phyloP scores from a whole-genome alignment of 306 rosid species.

The Hippophae gyantsensis region DNA sequence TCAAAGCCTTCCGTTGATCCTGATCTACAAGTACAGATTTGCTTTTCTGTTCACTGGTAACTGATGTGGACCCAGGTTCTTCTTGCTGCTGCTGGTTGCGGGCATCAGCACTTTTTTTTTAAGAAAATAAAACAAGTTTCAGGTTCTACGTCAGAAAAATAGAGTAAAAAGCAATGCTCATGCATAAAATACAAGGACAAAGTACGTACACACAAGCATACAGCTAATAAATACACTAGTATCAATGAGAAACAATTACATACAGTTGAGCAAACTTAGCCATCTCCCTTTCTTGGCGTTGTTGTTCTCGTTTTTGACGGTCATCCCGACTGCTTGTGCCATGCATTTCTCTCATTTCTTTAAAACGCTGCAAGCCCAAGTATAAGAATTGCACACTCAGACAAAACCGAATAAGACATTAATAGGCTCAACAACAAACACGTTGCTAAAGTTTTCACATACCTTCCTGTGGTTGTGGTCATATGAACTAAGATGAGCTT shows the following conservation, averaged over 20 bases:
- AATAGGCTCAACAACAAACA: constrained; percentile 6
- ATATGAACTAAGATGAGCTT: constrained; percentile 87
- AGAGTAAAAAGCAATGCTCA: background rate
- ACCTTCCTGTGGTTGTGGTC: constrained; percentile 98
- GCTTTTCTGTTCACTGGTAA: constrained; percentile 44
- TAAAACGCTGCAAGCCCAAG: constrained; percentile 61
- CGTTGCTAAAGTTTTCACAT: constrained; percentile 7
- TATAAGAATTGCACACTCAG: constrained; percentile 9
- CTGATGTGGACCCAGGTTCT: constrained; percentile 41
- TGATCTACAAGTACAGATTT: constrained; percentile 67
- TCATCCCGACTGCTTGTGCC: constrained; percentile 84
- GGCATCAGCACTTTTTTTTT: constrained; percentile 64
- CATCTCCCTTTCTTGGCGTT: constrained; percentile 83
- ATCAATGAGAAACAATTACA: background rate
- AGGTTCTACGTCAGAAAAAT: background rate
- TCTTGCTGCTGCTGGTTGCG: constrained; percentile 71
- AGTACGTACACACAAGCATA: too few species aligned
- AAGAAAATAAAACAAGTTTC: constrained; percentile 6
- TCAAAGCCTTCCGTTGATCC: constrained; percentile 77
- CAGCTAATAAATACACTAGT: too few species aligned
- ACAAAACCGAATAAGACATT: background rate
- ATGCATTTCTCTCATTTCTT: constrained; percentile 96
- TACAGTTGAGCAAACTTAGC: constrained; percentile 90
- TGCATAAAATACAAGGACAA: background rate
- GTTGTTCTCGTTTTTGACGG: constrained; percentile 85